Evolutionary conservation across 208 protist species (phyloP), one percentile per base, ranked within the genome.

Genomic region (Phytomonas francai): DNA sequence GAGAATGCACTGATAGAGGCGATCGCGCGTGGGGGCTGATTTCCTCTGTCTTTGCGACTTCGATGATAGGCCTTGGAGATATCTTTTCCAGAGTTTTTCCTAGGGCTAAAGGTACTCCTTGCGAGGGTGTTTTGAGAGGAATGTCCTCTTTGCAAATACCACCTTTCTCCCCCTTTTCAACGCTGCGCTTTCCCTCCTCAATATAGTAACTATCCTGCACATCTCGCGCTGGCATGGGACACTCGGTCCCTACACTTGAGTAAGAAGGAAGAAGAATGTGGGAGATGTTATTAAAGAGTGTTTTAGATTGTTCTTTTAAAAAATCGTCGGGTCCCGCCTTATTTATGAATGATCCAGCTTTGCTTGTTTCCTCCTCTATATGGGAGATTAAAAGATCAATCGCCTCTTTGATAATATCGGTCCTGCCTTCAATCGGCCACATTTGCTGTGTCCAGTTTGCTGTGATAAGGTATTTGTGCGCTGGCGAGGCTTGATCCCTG

Each of bases 361-460:
- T 1, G n/a, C 63, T 57, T 2, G 60, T 28, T 27, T 29, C 64
- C 11, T 39, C 54, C 28, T 65, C 29, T 6, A 77, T 45, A 28
- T 30, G 19, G 5, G 30, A 28, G n/a, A 71, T 32, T 12, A 74
- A 28, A 6, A 57, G 30, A 0, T 60, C 65, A 29, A 56, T 64
- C 0, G 62, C 71, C 2, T 28, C 58, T 0, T 27, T 59, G n/a
- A 87, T 34, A 9, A 57, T n/a, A 11, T 62, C 70, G 0, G 74
- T 70, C 29, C 73, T 63, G 45, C 65, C 70, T 58, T 93, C 87
- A 45, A 90, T 58, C 33, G 72, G 69, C 80, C 82, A 83, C 78
- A 91, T 65, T 16, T 33, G 59, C 16, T 83, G 76, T 28, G 67
- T 65, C 85, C 85, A 91, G 1, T 80, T 65, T 0, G 65, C 56